Percentiles rank a stretch among this genome's conserved stretches.
Conservation (phyloP, 169 alveolate species). For the Babesia bovis region DNA sequence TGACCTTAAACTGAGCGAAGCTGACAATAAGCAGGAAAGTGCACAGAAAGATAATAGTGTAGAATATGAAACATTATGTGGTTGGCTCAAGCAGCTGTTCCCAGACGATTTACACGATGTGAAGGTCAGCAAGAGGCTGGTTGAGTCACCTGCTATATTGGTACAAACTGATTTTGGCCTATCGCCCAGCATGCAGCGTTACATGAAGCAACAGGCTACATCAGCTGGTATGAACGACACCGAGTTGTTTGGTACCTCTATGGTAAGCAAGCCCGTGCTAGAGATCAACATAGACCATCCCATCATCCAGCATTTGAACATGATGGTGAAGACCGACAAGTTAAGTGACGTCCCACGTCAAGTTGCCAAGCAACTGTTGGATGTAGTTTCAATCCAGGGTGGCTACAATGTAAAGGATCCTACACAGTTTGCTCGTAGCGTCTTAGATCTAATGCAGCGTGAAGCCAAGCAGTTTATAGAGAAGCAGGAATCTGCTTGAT, state of each 20-base stretch:
- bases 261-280: slow-evolving; percentile 90
- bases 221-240: slow-evolving; percentile 89
- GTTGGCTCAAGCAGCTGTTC: slow-evolving; percentile 85
- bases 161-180: slow-evolving; percentile 92
- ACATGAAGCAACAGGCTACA: slow-evolving; percentile 94
- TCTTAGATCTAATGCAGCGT: slow-evolving; percentile 76
- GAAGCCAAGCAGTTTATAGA: slow-evolving; percentile 69
- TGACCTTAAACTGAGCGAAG: slow-evolving; percentile 88
- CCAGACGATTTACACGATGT: slow-evolving; percentile 88
- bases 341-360: slow-evolving; percentile 69
- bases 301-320: slow-evolving; percentile 85
- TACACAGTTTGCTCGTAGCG: slow-evolving; percentile 76
- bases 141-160: slow-evolving; percentile 90
- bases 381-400: slow-evolving; percentile 80
- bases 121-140: slow-evolving; percentile 85
- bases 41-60: not conserved
- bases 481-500: not conserved
- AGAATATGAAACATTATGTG: slow-evolving; percentile 87
- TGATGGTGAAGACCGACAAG: slow-evolving; percentile 73
- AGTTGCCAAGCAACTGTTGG: slow-evolving; percentile 76
- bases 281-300: slow-evolving; percentile 95
- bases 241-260: slow-evolving; percentile 80
- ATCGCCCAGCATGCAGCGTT: slow-evolving; percentile 95
- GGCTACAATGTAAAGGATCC: slow-evolving; percentile 83
- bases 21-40: not conserved